phyloP scores from a whole-genome alignment of 495 filamentous ascomycete species.

The Choiromyces venosus region DNA sequence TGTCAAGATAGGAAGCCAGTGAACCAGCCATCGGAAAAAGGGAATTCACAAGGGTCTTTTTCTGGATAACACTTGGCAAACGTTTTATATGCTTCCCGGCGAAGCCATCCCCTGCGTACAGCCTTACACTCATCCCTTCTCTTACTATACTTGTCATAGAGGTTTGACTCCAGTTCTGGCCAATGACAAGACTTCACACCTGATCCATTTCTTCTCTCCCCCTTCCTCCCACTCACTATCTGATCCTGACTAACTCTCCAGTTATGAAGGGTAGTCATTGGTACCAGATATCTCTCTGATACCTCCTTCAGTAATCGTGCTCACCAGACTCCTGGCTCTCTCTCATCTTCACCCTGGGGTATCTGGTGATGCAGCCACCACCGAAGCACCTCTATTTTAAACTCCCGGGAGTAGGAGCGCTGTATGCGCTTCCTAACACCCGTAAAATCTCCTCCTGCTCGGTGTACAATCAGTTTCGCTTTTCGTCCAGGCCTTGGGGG shows the following conservation, averaged over 20 bases:
- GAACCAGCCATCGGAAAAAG: conserved; percentile 6
- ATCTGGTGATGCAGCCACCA: neutral
- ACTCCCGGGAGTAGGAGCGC: neutral
- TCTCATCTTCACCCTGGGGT: neutral
- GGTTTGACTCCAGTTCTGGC: conserved; percentile 4
- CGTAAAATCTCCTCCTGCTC: neutral
- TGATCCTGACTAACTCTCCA: neutral
- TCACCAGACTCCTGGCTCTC: neutral
- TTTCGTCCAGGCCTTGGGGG: neutral
- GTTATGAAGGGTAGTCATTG: neutral
- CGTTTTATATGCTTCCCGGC: neutral
- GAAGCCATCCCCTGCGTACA: neutral
- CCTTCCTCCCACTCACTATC: neutral
- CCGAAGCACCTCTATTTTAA: neutral
- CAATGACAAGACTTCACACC: neutral
- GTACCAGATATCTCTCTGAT: neutral
- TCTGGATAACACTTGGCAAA: neutral
- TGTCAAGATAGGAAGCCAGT: conserved; percentile 8
- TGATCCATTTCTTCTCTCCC: neutral
- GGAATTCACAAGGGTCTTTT: neutral
- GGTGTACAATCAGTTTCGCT: neutral
- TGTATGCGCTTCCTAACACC: neutral
- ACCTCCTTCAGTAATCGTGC: neutral
- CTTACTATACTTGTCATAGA: conserved; percentile 1
- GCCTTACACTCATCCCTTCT: conserved; percentile 2